Evolutionary conservation across 371 early-diverging fungal genomes (phyloP).

Genomic region (Mortierella sp.): DNA sequence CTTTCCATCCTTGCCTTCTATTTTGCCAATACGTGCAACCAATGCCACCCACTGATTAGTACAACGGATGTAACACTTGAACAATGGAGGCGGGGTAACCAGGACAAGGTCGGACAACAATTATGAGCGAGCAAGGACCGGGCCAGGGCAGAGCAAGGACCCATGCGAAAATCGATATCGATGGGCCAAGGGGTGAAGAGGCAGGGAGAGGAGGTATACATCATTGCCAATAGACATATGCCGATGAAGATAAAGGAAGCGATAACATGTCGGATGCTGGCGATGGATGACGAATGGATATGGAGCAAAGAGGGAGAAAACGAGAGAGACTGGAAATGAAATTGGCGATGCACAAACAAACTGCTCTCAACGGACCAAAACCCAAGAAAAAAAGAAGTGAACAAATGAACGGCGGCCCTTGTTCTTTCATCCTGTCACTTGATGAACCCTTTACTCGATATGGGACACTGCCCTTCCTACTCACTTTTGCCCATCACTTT

Average conservation of each 20-base stretch:
- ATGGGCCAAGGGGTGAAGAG: neutral
- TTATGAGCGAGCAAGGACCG: neutral
- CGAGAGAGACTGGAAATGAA: neutral
- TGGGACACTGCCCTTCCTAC: neutral
- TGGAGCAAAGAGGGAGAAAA: neutral
- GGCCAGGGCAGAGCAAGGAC: neutral
- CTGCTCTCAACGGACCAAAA: neutral
- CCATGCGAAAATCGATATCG: neutral
- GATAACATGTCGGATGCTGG: neutral
- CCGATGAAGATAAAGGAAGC: neutral
- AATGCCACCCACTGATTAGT: neutral
- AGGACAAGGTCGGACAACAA: neutral
- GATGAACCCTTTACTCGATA: neutral
- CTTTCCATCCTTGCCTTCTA: neutral
- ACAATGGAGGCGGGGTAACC: too few species aligned
- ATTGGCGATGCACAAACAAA: neutral
- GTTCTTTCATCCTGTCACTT: neutral
- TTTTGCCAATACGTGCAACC: neutral
- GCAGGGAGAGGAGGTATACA: neutral
- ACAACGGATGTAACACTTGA: too few species aligned
- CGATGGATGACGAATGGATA: neutral
- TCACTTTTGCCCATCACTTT: neutral
- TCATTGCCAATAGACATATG: neutral
- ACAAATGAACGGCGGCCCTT: neutral
- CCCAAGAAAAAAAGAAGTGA: neutral